phyloP scores from a whole-genome alignment of 2,329 filamentous ascomycete species.

The Xylariaceae sp. region DNA sequence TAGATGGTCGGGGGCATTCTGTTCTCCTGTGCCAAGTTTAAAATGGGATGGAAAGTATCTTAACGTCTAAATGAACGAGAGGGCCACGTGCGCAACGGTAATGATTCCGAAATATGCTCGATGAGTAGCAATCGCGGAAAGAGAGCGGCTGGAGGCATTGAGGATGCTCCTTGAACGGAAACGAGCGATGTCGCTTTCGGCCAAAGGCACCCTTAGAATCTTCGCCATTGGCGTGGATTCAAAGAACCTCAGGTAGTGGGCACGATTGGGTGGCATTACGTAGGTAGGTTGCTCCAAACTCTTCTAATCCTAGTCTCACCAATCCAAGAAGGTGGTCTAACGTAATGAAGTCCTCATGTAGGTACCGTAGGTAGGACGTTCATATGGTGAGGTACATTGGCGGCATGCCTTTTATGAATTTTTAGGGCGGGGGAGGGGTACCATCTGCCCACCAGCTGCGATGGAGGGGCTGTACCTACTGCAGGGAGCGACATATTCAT shows the following conservation, averaged over 20 bases:
- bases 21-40: not conserved
- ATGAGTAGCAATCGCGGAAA: slow-evolving; percentile 12
- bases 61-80: slow-evolving; percentile 12
- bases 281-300: too few species aligned
- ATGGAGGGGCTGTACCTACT: slow-evolving; percentile 8
- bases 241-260: too few species aligned
- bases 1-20: slow-evolving; percentile 14
- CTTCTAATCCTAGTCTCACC: too few species aligned
- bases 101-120: slow-evolving; percentile 22
- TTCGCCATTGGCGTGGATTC: too few species aligned
- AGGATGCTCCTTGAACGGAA: slow-evolving; percentile 9
- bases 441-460: slow-evolving; percentile 6
- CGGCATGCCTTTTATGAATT: not conserved
- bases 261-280: too few species aligned
- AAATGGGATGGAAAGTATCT: not conserved
- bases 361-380: too few species aligned
- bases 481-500: too few species aligned
- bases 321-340: too few species aligned
- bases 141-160: slow-evolving; percentile 2
- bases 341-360: too few species aligned
- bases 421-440: slow-evolving; percentile 16
- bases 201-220: too few species aligned
- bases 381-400: not conserved
- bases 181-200: slow-evolving; percentile 13
- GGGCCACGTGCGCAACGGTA: slow-evolving; percentile 11